Conservation (phyloP, 768 basidiomycete genomes). For the Naganishia antarctica region DNA sequence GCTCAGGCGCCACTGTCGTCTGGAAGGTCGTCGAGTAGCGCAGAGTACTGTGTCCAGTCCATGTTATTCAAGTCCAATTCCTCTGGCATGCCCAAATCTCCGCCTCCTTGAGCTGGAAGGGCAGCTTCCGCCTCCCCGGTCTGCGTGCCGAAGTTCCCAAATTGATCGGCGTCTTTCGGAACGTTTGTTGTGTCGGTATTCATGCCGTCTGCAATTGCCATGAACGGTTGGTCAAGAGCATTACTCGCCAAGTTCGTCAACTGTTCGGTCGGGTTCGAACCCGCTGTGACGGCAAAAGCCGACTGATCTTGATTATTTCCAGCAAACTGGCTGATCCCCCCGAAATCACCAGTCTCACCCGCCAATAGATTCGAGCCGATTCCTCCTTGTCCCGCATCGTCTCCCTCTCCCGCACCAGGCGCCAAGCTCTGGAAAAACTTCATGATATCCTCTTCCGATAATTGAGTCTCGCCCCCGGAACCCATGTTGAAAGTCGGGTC, state of each 20-base stretch:
- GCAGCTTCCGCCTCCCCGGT: neutral
- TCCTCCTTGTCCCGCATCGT: constrained; percentile 59
- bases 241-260: neutral
- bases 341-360: too few relatives aligned
- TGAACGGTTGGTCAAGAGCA: neutral
- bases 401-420: constrained; percentile 62
- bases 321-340: constrained; percentile 49
- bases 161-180: too few relatives aligned
- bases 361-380: too few relatives aligned
- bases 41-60: constrained; percentile 20
- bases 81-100: neutral
- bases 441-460: constrained; percentile 17
- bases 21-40: constrained; percentile 10
- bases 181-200: neutral
- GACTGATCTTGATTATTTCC: neutral
- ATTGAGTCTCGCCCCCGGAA: neutral
- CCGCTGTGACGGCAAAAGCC: neutral
- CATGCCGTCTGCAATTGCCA: neutral
- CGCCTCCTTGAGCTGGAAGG: neutral
- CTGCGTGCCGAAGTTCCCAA: constrained; percentile 23
- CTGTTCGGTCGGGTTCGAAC: neutral
- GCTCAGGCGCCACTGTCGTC: constrained; percentile 1
- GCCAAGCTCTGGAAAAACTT: constrained; percentile 17
- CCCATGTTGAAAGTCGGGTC: too few relatives aligned
- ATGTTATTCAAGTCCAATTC: constrained; percentile 5